Evolutionary conservation across 1,284 basidiomycete genomes (phyloP).

Genomic region (Irpex lacteus): DNA sequence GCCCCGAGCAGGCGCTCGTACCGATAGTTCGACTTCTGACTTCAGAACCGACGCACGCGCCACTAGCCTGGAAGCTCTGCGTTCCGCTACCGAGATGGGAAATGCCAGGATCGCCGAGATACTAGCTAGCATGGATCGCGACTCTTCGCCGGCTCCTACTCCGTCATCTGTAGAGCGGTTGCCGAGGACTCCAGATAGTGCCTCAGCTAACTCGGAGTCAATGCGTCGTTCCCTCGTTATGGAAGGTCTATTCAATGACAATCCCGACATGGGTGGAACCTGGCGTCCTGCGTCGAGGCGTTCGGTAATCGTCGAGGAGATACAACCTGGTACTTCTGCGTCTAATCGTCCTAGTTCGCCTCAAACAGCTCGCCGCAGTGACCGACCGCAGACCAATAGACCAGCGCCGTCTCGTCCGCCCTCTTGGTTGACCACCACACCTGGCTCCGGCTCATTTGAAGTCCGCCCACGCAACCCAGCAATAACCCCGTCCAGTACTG

Average conservation of each 20-base stretch:
- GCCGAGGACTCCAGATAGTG: neutral
- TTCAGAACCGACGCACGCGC: neutral
- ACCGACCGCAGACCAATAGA: neutral
- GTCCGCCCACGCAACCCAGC: neutral
- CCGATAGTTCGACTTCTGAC: neutral
- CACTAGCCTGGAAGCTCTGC: neutral
- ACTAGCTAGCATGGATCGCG: neutral
- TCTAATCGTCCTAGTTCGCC: neutral
- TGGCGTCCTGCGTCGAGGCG: neutral
- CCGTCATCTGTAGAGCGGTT: neutral
- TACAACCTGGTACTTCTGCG: neutral
- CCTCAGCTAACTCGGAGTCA: neutral
- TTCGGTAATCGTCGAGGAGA: neutral
- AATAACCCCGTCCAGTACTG: neutral
- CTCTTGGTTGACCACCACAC: neutral
- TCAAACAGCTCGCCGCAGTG: neutral
- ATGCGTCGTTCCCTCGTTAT: neutral
- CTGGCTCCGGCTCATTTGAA: neutral
- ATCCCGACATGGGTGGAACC: neutral
- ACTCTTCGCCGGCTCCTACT: neutral
- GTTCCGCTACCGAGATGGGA: neutral
- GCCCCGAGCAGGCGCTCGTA: neutral
- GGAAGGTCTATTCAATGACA: neutral
- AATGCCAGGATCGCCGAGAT: neutral
- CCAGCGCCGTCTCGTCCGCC: neutral